Evolutionary conservation across 495 filamentous ascomycete species (phyloP).

Genomic region (Aspergillus cristatus): DNA sequence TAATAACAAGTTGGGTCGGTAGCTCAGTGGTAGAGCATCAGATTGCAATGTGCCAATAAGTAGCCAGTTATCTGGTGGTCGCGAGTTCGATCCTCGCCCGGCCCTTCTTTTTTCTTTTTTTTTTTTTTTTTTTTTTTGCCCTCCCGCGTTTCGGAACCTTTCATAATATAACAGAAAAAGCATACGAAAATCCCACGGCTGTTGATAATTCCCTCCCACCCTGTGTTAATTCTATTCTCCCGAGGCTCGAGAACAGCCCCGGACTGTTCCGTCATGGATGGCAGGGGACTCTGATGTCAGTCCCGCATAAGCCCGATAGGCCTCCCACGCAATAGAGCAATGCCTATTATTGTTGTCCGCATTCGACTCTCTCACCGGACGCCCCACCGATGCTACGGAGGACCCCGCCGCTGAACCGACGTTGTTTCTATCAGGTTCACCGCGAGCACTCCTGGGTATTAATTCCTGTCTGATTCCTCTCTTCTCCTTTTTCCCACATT

Average conservation of each 20-base stretch:
- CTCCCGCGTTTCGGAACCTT: too few species aligned
- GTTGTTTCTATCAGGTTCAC: constrained; percentile 9
- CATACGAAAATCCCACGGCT: background rate
- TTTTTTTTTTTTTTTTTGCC: too few species aligned
- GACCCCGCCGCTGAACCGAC: constrained; percentile 17
- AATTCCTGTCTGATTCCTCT: background rate
- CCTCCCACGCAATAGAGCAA: too few species aligned
- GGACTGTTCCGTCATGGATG: constrained; percentile 27
- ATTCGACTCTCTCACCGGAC: constrained; percentile 27
- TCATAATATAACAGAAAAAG: too few species aligned
- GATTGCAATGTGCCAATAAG: too few species aligned
- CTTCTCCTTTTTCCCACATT: background rate
- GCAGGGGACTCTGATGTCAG: constrained; percentile 34
- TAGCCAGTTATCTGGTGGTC: too few species aligned
- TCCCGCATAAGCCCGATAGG: constrained; percentile 44
- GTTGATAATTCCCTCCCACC: background rate
- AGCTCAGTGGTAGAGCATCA: too few species aligned
- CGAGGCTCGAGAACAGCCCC: constrained; percentile 28
- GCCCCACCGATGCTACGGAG: constrained; percentile 18
- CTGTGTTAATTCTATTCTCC: too few species aligned
- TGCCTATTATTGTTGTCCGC: too few species aligned
- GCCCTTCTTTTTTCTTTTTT: too few species aligned
- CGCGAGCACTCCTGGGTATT: constrained; percentile 14
- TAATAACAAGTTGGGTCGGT: too few species aligned
- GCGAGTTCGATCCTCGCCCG: too few species aligned